Percentiles rank a stretch among this genome's conserved stretches.
Evolutionary conservation across 495 filamentous ascomycete species (phyloP).

Genomic region (Schizothecium vesticola): DNA sequence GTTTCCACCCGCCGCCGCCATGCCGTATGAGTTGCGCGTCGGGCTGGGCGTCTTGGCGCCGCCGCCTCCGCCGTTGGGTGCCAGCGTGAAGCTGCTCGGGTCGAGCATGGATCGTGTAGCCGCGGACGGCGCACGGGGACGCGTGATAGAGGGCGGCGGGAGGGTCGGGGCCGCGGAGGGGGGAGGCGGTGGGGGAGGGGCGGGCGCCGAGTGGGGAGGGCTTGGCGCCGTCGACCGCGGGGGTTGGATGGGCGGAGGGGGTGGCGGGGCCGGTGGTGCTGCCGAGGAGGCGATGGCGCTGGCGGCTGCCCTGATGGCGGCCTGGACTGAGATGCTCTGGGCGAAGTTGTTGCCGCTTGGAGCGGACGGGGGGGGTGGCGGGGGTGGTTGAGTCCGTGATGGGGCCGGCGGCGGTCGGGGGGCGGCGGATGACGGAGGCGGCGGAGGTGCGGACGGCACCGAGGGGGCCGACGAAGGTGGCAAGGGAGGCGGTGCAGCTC

Average conservation of each 20-base stretch:
- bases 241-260: slow-evolving; percentile 33
- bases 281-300: slow-evolving; percentile 27
- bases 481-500: slow-evolving; percentile 37
- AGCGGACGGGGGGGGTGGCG: slow-evolving; percentile 44
- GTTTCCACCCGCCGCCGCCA: slow-evolving; percentile 31
- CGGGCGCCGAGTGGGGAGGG: slow-evolving; percentile 29
- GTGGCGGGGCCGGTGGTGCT: slow-evolving; percentile 34
- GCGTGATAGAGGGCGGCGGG: slow-evolving; percentile 30
- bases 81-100: slow-evolving; percentile 71
- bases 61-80: slow-evolving; percentile 40
- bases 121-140: slow-evolving; percentile 29
- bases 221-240: slow-evolving; percentile 31
- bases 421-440: slow-evolving; percentile 45
- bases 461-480: slow-evolving; percentile 50
- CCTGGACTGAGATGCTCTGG: slow-evolving; percentile 45
- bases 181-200: slow-evolving; percentile 35
- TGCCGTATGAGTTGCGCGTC: slow-evolving; percentile 27
- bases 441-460: slow-evolving; percentile 43
- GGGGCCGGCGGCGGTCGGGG: slow-evolving; percentile 48
- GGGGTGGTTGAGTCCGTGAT: slow-evolving; percentile 47
- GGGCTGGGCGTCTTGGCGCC: slow-evolving; percentile 42
- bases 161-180: slow-evolving; percentile 29
- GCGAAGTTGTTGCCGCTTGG: slow-evolving; percentile 20
- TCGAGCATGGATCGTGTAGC: slow-evolving; percentile 57
- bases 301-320: slow-evolving; percentile 43